Percentiles rank a stretch among this genome's conserved stretches.
phyloP scores from a whole-genome alignment of 2,329 filamentous ascomycete genomes.

The Trichophyton verrucosum region DNA sequence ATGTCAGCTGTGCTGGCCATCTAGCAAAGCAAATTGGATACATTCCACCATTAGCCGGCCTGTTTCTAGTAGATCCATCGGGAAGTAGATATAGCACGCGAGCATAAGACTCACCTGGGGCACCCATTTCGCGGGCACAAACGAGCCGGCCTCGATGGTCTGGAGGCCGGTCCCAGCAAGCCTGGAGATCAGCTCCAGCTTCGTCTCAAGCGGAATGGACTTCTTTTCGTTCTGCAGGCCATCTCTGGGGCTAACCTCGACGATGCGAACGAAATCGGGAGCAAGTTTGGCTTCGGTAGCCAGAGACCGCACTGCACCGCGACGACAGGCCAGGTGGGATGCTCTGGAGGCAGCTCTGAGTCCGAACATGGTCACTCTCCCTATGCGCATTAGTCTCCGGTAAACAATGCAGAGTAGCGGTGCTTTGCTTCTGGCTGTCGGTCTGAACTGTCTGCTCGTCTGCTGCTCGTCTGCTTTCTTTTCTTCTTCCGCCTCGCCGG shows the following conservation, averaged over 20 bases:
- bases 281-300: constrained; percentile 31
- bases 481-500: neutral
- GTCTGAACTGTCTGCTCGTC: neutral
- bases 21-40: constrained; percentile 23
- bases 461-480: neutral
- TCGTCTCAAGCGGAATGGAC: constrained; percentile 36
- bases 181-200: constrained; percentile 38
- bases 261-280: constrained; percentile 40
- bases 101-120: constrained; percentile 34
- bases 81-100: too few relatives aligned
- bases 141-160: constrained; percentile 42
- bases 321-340: constrained; percentile 22
- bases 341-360: constrained; percentile 18
- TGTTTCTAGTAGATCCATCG: neutral
- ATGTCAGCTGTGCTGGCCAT: constrained; percentile 55
- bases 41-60: neutral
- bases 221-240: constrained; percentile 43
- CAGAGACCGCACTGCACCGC: constrained; percentile 19
- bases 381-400: neutral
- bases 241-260: constrained; percentile 43
- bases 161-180: constrained; percentile 38
- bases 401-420: too few relatives aligned
- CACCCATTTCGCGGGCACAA: constrained; percentile 44
- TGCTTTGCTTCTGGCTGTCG: neutral
- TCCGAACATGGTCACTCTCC: constrained; percentile 17